Conservation (phyloP, 345 rosid species). For the Psidium guajava region DNA sequence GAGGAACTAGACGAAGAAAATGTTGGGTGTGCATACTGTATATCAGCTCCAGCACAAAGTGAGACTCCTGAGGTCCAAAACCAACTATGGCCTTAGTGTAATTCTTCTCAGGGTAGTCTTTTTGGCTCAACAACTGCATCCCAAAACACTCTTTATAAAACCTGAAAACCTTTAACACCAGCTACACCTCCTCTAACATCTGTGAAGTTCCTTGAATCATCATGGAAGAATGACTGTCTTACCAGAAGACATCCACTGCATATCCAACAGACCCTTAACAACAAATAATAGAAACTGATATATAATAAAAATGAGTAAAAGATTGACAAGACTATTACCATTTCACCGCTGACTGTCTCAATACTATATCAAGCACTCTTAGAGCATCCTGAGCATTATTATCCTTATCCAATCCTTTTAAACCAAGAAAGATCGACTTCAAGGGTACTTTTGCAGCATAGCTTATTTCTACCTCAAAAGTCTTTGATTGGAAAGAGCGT, state of each 20-base stretch:
- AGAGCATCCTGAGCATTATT: constrained; percentile 51
- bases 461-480: constrained; percentile 42
- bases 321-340: constrained; percentile 20
- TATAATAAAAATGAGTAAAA: background rate
- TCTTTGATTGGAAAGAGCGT: constrained; percentile 37
- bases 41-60: too few relatives aligned
- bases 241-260: constrained; percentile 82
- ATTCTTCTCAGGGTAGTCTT: too few relatives aligned
- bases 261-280: constrained; percentile 6
- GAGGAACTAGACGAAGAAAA: too few relatives aligned
- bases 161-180: constrained; percentile 38
- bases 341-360: constrained; percentile 80
- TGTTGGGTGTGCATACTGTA: too few relatives aligned
- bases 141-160: too few relatives aligned
- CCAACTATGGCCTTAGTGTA: too few relatives aligned
- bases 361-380: constrained; percentile 64
- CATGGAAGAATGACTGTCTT: constrained; percentile 71
- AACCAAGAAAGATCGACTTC: constrained; percentile 32
- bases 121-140: too few relatives aligned
- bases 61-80: too few relatives aligned
- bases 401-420: constrained; percentile 36
- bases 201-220: constrained; percentile 26
- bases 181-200: constrained; percentile 66
- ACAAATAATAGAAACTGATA: background rate
- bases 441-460: constrained; percentile 54